A percentile compares a stretch with the other conserved stretches of the same genome.
Evolutionary conservation across 495 filamentous ascomycete species (phyloP).

Genomic region (Echria macrotheca): DNA sequence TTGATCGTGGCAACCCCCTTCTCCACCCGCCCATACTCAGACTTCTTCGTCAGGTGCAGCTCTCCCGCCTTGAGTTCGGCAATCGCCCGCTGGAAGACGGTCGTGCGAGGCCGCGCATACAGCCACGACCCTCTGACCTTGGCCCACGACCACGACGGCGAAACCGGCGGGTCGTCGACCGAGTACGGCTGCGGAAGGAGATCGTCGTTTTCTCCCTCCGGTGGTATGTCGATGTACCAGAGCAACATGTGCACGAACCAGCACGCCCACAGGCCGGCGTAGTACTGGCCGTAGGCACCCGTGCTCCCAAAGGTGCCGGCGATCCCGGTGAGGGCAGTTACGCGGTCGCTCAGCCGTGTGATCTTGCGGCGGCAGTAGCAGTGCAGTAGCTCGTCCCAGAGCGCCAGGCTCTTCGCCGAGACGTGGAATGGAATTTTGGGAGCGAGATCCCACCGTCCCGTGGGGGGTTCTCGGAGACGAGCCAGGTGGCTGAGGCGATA

Average conservation of each 20-base stretch:
- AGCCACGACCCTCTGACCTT: background rate
- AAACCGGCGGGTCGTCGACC: background rate
- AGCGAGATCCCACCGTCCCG: background rate
- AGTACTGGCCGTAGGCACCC: background rate
- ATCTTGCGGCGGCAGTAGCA: background rate
- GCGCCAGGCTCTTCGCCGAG: background rate
- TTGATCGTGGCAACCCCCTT: background rate
- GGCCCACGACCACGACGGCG: constrained; percentile 1
- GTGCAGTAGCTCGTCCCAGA: background rate
- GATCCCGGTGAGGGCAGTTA: background rate
- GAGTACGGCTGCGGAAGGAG: background rate
- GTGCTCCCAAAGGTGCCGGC: background rate
- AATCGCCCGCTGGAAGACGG: background rate
- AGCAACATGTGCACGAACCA: constrained; percentile 2
- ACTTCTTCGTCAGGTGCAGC: background rate
- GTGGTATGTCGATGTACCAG: background rate
- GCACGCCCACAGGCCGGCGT: background rate
- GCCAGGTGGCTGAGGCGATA: background rate
- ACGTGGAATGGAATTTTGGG: background rate
- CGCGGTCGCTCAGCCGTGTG: background rate
- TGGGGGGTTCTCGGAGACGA: background rate
- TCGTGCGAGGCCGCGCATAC: background rate
- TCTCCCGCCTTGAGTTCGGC: background rate
- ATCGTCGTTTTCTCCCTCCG: background rate
- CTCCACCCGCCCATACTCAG: background rate